Conservation (phyloP, 2,329 filamentous ascomycete genomes). For the Capronia americana region DNA sequence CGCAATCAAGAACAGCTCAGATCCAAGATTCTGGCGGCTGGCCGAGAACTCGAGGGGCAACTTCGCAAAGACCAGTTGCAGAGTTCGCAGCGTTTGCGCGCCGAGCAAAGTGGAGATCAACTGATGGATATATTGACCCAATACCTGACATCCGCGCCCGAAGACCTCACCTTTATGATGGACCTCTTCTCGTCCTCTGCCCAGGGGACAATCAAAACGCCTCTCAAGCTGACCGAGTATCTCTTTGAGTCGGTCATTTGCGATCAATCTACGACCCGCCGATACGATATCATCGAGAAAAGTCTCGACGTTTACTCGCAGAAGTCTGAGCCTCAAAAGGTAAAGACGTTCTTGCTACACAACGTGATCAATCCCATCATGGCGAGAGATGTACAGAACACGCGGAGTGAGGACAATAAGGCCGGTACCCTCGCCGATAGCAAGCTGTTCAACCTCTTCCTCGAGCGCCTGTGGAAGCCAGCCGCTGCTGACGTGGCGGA, state of each 20-base stretch:
- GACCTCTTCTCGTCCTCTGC: constrained; percentile 83
- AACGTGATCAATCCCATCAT: constrained; percentile 95
- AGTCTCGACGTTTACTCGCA: constrained; percentile 87
- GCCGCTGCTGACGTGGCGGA: constrained; percentile 76
- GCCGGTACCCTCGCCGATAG: constrained; percentile 81
- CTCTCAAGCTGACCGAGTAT: constrained; percentile 77
- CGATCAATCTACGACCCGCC: constrained; percentile 83
- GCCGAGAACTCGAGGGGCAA: constrained; percentile 78
- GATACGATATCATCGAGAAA: constrained; percentile 79
- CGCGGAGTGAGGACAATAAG: constrained; percentile 67
- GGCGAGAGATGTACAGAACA: constrained; percentile 91
- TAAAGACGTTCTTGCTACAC: constrained; percentile 90
- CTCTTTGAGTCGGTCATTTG: constrained; percentile 85
- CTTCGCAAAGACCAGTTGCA: constrained; percentile 74
- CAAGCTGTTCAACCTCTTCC: constrained; percentile 84
- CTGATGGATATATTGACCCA: constrained; percentile 83
- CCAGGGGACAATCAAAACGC: constrained; percentile 78
- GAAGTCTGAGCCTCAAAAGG: constrained; percentile 79
- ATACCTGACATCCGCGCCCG: constrained; percentile 75
- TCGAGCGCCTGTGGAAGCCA: constrained; percentile 91
- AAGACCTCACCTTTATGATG: constrained; percentile 83
- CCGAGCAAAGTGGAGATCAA: constrained; percentile 87
- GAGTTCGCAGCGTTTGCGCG: constrained; percentile 76
- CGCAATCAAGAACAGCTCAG: constrained; percentile 64
- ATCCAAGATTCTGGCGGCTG: constrained; percentile 65